These are phyloP conservation scores for Lachancea meyersii DNA, from an alignment of 805 yeast species.

Conservation along the genomic window DNA sequence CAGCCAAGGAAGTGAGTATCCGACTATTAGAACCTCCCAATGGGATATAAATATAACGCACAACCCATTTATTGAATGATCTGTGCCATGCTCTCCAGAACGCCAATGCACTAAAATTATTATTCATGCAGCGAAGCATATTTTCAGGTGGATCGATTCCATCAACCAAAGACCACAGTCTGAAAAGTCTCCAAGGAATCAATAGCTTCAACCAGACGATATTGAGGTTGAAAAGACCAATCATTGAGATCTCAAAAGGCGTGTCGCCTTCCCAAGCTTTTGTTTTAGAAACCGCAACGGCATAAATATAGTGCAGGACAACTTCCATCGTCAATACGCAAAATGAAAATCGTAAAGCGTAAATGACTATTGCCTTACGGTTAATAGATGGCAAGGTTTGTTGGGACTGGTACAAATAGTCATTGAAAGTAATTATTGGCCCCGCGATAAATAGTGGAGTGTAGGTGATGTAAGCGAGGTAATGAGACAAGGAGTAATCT, in stretches of 20 bases:
- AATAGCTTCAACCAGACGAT: slow-evolving; percentile 89
- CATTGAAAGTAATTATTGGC: slow-evolving; percentile 89
- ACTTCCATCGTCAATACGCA: slow-evolving; percentile 87
- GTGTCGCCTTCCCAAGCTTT: slow-evolving; percentile 86
- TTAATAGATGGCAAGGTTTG: slow-evolving; percentile 56
- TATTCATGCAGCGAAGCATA: slow-evolving; percentile 93
- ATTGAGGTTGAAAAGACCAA: slow-evolving; percentile 83
- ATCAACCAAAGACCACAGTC: slow-evolving; percentile 90
- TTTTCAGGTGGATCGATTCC: slow-evolving; percentile 96
- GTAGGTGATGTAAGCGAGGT: slow-evolving; percentile 70
- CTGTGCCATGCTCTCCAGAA: slow-evolving; percentile 99
- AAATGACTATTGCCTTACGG: slow-evolving; percentile 45
- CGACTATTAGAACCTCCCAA: slow-evolving; percentile 77
- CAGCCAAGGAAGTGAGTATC: slow-evolving; percentile 70
- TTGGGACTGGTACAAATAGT: slow-evolving; percentile 68
- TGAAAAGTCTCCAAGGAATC: slow-evolving; percentile 92
- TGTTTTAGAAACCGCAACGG: slow-evolving; percentile 85
- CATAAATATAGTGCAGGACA: slow-evolving; percentile 79
- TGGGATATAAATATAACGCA: slow-evolving; percentile 84
- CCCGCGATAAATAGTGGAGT: slow-evolving; percentile 94
- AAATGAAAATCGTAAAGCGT: slow-evolving; percentile 60
- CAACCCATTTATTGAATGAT: slow-evolving; percentile 83
- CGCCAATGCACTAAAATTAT: slow-evolving; percentile 87
- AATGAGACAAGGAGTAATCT: slow-evolving; percentile 60
- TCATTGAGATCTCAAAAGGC: slow-evolving; percentile 91